These are phyloP conservation scores for Platanus orientalis DNA, from an alignment of 164 flowering plant species.

Conservation along the genomic window DNA sequence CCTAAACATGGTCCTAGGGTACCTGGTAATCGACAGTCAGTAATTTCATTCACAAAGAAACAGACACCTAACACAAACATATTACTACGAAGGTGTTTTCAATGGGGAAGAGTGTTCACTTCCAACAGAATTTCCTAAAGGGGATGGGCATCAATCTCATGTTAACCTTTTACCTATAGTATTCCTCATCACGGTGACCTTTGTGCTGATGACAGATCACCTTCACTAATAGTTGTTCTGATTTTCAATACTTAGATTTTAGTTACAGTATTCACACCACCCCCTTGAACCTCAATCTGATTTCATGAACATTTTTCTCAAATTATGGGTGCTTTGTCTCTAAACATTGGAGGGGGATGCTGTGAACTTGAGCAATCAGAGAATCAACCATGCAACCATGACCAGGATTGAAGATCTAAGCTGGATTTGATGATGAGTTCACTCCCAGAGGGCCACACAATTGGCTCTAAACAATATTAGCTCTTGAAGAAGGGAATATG, in stretches of 20 bases:
- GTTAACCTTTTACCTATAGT: constrained; percentile 10
- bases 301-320: background rate
- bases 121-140: too few relatives aligned
- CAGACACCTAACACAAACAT: constrained; percentile 35
- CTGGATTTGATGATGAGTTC: background rate
- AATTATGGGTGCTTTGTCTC: too few relatives aligned
- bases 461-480: background rate
- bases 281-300: too few relatives aligned
- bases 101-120: too few relatives aligned
- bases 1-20: constrained; percentile 49
- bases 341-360: too few relatives aligned
- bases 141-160: constrained; percentile 14
- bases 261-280: background rate
- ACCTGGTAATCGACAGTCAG: constrained; percentile 87
- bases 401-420: background rate
- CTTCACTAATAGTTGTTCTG: background rate
- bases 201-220: constrained; percentile 18
- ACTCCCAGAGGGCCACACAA: background rate
- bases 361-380: background rate
- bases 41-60: constrained; percentile 66
- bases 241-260: background rate
- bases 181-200: constrained; percentile 13
- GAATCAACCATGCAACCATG: background rate
- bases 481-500: too few relatives aligned
- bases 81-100: too few relatives aligned